These are phyloP conservation scores for Colletotrichum eremochloae DNA, from an alignment of 2,329 filamentous ascomycete genomes.

Conservation along the genomic window DNA sequence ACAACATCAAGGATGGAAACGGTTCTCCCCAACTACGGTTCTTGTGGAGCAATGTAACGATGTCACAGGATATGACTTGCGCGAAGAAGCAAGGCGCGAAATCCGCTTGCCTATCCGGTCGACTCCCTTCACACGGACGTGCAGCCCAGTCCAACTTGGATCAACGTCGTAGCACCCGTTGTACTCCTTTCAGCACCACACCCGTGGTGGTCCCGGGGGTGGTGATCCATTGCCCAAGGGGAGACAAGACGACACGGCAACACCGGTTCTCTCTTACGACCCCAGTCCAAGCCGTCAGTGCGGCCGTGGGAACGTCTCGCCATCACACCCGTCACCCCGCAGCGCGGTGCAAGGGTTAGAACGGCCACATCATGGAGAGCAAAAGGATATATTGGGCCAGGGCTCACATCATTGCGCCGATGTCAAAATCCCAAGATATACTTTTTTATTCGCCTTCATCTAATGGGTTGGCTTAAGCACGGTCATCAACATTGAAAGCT, in stretches of 20 bases:
- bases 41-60: constrained; percentile 1
- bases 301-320: constrained; percentile 34
- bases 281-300: constrained; percentile 35
- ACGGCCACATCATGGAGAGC: constrained; percentile 9
- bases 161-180: constrained; percentile 30
- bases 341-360: constrained; percentile 16
- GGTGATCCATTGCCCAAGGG: constrained; percentile 18
- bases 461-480: constrained; percentile 34
- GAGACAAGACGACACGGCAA: constrained; percentile 36
- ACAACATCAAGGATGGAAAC: constrained; percentile 28
- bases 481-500: constrained; percentile 26
- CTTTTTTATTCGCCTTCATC: constrained; percentile 32
- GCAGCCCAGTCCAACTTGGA: constrained; percentile 35
- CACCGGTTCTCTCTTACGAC: constrained; percentile 27
- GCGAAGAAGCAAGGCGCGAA: constrained; percentile 37
- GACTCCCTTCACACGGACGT: constrained; percentile 28
- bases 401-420: constrained; percentile 28
- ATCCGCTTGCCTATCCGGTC: constrained; percentile 21
- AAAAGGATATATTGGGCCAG: constrained; percentile 37
- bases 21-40: constrained; percentile 4
- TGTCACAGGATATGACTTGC: constrained; percentile 30
- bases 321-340: constrained; percentile 21
- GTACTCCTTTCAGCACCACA: constrained; percentile 24
- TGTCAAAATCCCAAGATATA: constrained; percentile 20
- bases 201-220: constrained; percentile 7